Conservation (phyloP, 495 filamentous ascomycete species). For the Trichoderma reesei region DNA sequence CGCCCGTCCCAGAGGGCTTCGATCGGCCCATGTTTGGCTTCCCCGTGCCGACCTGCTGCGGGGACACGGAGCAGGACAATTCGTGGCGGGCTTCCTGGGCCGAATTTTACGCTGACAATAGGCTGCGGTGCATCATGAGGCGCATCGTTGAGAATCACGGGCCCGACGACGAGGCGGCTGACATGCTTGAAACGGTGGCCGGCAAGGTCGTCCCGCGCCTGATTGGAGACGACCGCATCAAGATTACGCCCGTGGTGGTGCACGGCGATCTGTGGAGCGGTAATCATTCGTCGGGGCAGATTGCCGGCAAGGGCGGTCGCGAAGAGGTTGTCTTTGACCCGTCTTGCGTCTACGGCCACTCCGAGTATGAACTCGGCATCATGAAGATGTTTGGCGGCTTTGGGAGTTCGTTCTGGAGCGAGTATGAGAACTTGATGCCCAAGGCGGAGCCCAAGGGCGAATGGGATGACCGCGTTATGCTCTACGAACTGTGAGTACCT, state of each 20-base stretch:
- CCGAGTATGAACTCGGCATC: slow-evolving; percentile 83
- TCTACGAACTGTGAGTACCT: slow-evolving; percentile 71
- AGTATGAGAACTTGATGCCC: slow-evolving; percentile 64
- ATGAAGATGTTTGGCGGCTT: slow-evolving; percentile 97
- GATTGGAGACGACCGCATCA: slow-evolving; percentile 56
- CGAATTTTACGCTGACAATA: slow-evolving; percentile 69
- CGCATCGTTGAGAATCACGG: slow-evolving; percentile 53
- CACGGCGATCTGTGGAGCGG: slow-evolving; percentile 92
- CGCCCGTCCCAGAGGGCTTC: slow-evolving; percentile 52
- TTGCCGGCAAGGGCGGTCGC: slow-evolving; percentile 44
- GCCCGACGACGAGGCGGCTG: slow-evolving; percentile 46
- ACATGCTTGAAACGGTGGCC: slow-evolving; percentile 54
- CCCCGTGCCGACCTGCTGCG: slow-evolving; percentile 73
- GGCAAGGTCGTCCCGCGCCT: slow-evolving; percentile 58
- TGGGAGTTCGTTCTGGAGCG: slow-evolving; percentile 55
- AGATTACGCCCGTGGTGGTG: slow-evolving; percentile 61
- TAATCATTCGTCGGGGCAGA: slow-evolving; percentile 60
- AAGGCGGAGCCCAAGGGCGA: slow-evolving; percentile 77
- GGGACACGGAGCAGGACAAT: slow-evolving; percentile 74
- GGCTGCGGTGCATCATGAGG: slow-evolving; percentile 54
- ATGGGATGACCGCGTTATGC: slow-evolving; percentile 66
- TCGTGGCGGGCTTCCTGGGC: slow-evolving; percentile 59
- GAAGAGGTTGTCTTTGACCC: slow-evolving; percentile 85
- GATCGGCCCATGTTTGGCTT: slow-evolving; percentile 64
- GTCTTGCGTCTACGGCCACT: slow-evolving; percentile 69